phyloP scores from a whole-genome alignment of 140 eudicot species.

The Erigeron philadelphicus region DNA sequence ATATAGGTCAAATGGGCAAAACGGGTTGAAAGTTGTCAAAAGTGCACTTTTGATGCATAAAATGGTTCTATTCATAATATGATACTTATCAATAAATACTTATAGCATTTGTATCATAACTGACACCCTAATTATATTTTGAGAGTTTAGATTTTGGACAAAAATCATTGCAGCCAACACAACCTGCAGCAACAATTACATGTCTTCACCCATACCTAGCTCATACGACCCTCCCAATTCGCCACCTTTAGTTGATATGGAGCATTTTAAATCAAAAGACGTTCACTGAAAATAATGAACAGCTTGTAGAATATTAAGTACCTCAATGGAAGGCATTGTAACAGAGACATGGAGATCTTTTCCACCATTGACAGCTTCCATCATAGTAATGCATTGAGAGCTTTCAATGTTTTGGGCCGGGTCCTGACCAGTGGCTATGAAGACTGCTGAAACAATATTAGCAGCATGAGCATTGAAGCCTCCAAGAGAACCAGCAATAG shows the following conservation, averaged over 20 bases:
- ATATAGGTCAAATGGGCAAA: neutral
- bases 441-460: constrained; percentile 69
- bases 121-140: neutral
- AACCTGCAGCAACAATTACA: no score
- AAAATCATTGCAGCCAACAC: no score
- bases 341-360: constrained; percentile 67
- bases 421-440: constrained; percentile 80
- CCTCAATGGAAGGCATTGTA: constrained; percentile 86
- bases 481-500: constrained; percentile 81
- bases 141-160: no score
- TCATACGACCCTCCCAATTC: neutral
- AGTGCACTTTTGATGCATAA: neutral
- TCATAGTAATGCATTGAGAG: constrained; percentile 78
- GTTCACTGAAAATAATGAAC: neutral
- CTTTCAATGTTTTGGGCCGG: constrained; percentile 80
- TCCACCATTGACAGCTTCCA: constrained; percentile 64
- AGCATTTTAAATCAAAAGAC: neutral
- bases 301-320: constrained; percentile 15
- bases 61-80: no score
- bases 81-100: no score
- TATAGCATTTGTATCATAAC: no score
- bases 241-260: neutral
- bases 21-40: neutral
- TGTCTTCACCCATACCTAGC: neutral
- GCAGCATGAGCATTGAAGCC: constrained; percentile 87